Base-by-base conservation (phyloP, 163 green algal species). In the Scenedesmus sp. region DNA sequence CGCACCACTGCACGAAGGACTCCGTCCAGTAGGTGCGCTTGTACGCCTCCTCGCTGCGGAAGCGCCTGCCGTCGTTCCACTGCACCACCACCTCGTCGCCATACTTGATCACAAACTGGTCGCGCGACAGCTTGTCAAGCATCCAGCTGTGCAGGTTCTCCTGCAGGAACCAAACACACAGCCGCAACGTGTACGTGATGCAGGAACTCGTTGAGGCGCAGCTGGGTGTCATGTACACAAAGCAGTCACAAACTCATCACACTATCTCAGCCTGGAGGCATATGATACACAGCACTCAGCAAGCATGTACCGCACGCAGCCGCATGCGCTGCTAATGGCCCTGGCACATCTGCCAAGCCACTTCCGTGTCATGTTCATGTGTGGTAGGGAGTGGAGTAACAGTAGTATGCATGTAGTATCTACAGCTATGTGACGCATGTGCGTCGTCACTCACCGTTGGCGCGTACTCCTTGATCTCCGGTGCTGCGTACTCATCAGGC, bases 71-170 rank as follows among this genome's bases (percentile, higher is more conserved):
- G 90, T 99, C 98, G 89, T 99, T 99, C 97, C 96, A 99, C 85
- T 94, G 94, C 2, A 99, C 93, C 90, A 97, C 96, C 15, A 97
- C 98, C 86, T 99, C 96, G 87, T 98, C 97, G 37, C 94, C 95
- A 86, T 97, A 98, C 40, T 97, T 95, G 18, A 98, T 94, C 22
- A 96, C 94, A 93, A 99, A 99, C 96, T 99, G 98, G 92, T 99
- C 98, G 22, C 98, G 95, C 0, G 96, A 97, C 53, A 97, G 92
- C 91, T 96, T 95, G 94, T 99, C 98, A 44, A 96, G 91, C 92
- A 99, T 95, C 97, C 97, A 99, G 59, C 86, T 93, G 86, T 97
- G 94, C 83, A 98, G 91, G 91, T 97, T 97, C 87, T 98, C 97
- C 95, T 97, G 93, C 85, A 76, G 24, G 65, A 26, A 76, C 5